Evolutionary conservation across 352 stramenopile genomes (phyloP).

Genomic region (Pythium phragmiticola): DNA sequence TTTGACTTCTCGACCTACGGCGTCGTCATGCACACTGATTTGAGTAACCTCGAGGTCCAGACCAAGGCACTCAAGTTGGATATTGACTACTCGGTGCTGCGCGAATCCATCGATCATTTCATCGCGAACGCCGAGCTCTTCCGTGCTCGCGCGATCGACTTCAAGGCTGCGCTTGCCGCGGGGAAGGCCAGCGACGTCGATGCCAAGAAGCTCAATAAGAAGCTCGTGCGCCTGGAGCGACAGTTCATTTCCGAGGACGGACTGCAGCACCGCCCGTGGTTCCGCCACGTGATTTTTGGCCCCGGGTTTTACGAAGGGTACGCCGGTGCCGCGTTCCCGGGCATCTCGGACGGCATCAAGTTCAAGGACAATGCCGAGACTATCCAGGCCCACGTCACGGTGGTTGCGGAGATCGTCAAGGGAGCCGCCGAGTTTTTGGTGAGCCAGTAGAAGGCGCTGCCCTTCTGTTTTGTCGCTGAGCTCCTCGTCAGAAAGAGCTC

Average conservation of each 20-base stretch:
- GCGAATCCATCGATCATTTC: constrained; percentile 27
- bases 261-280: constrained; percentile 39
- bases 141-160: constrained; percentile 27
- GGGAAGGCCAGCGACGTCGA: constrained; percentile 10
- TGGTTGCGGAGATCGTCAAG: constrained; percentile 37
- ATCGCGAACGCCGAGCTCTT: constrained; percentile 25
- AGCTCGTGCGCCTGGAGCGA: constrained; percentile 46
- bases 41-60: constrained; percentile 30
- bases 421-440: constrained; percentile 35
- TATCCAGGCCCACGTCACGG: constrained; percentile 41
- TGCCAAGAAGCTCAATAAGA: constrained; percentile 35
- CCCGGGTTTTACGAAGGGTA: constrained; percentile 1
- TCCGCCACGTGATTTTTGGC: constrained; percentile 2
- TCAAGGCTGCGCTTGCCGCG: constrained; percentile 13
- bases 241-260: constrained; percentile 37
- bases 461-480: too few species aligned
- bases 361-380: constrained; percentile 34
- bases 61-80: constrained; percentile 20
- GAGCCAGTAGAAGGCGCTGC: too few species aligned
- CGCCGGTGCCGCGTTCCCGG: constrained; percentile 42
- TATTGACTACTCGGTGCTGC: constrained; percentile 36
- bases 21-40: constrained; percentile 29
- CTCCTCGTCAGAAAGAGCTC: too few species aligned
- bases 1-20: constrained; percentile 27
- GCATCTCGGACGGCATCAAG: constrained; percentile 40